phyloP scores from a whole-genome alignment of 257 asterid genomes.

The Solanum neorickii region DNA sequence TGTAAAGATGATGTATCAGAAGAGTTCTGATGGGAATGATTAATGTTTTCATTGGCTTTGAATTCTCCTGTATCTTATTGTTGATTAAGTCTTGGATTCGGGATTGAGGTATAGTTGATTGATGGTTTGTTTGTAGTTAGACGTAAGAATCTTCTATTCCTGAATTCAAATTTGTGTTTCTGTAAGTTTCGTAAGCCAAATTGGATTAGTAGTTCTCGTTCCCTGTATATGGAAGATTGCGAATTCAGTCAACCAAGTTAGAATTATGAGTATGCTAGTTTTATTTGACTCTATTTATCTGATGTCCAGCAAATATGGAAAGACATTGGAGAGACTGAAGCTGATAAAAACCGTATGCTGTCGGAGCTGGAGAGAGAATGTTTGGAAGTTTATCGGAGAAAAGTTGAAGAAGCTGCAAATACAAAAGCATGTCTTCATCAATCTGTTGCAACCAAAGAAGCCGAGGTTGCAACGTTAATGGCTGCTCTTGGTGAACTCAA shows the following conservation, averaged over 20 bases:
- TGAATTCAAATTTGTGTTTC: neutral
- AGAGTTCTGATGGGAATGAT: neutral
- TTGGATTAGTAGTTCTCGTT: neutral
- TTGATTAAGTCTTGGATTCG: neutral
- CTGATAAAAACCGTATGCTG: neutral
- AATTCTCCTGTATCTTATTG: neutral
- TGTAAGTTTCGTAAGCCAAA: neutral
- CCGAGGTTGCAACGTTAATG: slow-evolving; percentile 4
- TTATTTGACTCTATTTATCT: neutral
- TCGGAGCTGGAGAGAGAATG: neutral
- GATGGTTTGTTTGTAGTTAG: neutral
- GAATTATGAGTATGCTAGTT: neutral
- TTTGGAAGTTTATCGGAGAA: neutral
- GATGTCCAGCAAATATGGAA: neutral
- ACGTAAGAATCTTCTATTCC: neutral
- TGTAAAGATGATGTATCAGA: neutral
- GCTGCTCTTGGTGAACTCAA: slow-evolving; percentile 6
- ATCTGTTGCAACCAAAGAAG: neutral
- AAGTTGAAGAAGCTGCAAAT: neutral
- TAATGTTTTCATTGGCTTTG: neutral
- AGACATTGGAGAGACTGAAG: neutral
- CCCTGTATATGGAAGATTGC: neutral
- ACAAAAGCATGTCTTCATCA: neutral
- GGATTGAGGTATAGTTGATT: neutral
- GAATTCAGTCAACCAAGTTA: neutral